Conservation (phyloP, 2,329 filamentous ascomycete genomes). For the Exophiala calicioides region DNA sequence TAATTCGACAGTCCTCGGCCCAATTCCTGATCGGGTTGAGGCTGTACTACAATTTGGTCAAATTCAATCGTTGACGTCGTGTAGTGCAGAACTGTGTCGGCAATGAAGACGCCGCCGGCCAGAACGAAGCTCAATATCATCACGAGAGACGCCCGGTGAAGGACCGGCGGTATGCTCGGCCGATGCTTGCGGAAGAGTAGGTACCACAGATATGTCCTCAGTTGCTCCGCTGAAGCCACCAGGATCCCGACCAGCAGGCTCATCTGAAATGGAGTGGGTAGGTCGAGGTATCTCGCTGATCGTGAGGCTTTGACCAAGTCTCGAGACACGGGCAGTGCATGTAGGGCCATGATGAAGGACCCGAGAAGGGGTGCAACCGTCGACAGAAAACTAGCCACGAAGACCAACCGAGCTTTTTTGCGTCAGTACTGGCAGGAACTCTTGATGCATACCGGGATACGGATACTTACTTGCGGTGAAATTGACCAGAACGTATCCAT, state of each 20-base stretch:
- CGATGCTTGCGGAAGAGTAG: conserved; percentile 15
- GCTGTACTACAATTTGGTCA: conserved; percentile 16
- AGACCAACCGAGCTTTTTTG: conserved; percentile 28
- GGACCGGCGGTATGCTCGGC: conserved; percentile 21
- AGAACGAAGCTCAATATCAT: conserved; percentile 22
- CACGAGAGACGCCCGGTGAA: conserved; percentile 21
- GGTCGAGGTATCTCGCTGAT: conserved; percentile 13
- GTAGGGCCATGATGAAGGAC: conserved; percentile 28
- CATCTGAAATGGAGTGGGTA: conserved; percentile 31
- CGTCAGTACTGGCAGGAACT: too few relatives aligned
- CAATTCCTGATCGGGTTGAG: conserved; percentile 8
- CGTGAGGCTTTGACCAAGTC: conserved; percentile 21
- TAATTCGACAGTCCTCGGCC: conserved; percentile 23
- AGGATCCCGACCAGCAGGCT: conserved; percentile 28
- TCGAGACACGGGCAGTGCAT: conserved; percentile 16
- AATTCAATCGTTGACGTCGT: conserved; percentile 26
- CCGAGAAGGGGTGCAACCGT: conserved; percentile 29
- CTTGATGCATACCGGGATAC: background rate
- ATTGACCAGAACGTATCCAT: conserved; percentile 19
- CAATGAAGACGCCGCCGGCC: conserved; percentile 21
- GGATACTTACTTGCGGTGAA: conserved; percentile 20
- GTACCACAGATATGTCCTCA: conserved; percentile 26
- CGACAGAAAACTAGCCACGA: conserved; percentile 28
- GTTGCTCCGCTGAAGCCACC: conserved; percentile 26
- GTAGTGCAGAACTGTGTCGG: conserved; percentile 28